Evolutionary conservation across 2,329 filamentous ascomycete species (phyloP).

Genomic region (Hysterium pulicare): DNA sequence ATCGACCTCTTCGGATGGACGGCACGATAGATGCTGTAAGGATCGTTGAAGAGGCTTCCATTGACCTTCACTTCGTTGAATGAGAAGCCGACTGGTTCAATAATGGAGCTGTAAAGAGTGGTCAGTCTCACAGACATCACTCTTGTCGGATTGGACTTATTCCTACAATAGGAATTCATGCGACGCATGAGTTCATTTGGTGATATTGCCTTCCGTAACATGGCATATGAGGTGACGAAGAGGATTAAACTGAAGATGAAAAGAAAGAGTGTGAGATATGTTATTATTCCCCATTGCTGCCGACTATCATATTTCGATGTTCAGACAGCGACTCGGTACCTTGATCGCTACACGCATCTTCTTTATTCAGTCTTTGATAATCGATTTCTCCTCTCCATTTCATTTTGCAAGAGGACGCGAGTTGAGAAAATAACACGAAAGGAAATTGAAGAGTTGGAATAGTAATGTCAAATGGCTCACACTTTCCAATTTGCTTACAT

Average conservation of each 20-base stretch:
- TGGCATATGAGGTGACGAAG: background rate
- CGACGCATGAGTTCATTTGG: background rate
- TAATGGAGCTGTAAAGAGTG: background rate
- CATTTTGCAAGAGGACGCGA: no score
- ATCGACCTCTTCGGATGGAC: constrained; percentile 8
- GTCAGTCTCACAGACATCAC: background rate
- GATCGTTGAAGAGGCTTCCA: constrained; percentile 9
- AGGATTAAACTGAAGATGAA: background rate
- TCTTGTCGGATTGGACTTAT: background rate
- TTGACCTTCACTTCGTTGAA: background rate
- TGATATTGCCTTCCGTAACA: background rate
- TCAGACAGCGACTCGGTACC: no score
- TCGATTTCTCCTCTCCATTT: no score
- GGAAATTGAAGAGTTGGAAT: no score
- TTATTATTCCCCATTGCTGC: no score
- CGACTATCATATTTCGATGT: no score
- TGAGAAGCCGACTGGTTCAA: background rate
- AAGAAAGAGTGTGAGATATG: background rate
- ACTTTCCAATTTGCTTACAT: no score
- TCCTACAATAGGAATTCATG: background rate
- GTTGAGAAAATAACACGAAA: no score
- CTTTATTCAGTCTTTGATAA: no score
- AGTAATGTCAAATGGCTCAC: no score
- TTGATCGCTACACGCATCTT: no score
- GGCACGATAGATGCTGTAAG: constrained; percentile 10